Percentiles rank a stretch among this genome's conserved stretches.
Evolutionary conservation across 2,329 filamentous ascomycete species (phyloP).

Genomic region (Pestalotiopsis sp.): DNA sequence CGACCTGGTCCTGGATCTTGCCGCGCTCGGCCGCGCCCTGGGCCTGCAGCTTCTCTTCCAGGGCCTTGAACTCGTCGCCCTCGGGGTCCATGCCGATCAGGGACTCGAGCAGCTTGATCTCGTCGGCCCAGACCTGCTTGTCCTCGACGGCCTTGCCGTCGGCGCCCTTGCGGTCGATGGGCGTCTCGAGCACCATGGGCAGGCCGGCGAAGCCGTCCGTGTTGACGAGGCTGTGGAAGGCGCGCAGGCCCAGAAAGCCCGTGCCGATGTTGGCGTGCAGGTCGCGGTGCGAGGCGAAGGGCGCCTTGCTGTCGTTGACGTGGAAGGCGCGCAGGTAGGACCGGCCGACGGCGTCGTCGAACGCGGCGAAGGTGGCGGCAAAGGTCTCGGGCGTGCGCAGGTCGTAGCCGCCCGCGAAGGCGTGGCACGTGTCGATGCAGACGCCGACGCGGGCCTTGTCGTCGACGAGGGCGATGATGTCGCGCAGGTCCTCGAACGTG

Average conservation of each 20-base stretch:
- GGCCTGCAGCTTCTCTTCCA: constrained; percentile 66
- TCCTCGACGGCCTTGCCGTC: constrained; percentile 73
- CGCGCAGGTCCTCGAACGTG: constrained; percentile 80
- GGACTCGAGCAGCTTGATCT: constrained; percentile 92
- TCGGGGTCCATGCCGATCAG: constrained; percentile 82
- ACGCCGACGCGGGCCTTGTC: constrained; percentile 86
- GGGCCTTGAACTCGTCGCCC: constrained; percentile 66
- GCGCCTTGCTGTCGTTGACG: constrained; percentile 94
- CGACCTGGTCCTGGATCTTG: constrained; percentile 76
- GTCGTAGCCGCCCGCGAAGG: constrained; percentile 93
- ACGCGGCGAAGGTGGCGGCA: constrained; percentile 69
- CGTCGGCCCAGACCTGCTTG: constrained; percentile 81
- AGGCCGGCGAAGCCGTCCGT: constrained; percentile 71
- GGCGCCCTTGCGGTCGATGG: constrained; percentile 70
- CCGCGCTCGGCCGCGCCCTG: constrained; percentile 70
- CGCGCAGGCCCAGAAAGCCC: constrained; percentile 84
- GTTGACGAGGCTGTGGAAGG: constrained; percentile 92
- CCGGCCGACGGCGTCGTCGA: constrained; percentile 75
- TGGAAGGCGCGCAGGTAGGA: constrained; percentile 84
- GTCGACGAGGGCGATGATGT: constrained; percentile 77
- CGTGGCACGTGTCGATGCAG: constrained; percentile 95
- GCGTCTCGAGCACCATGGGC: constrained; percentile 96
- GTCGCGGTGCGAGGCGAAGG: constrained; percentile 78
- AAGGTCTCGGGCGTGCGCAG: constrained; percentile 75
- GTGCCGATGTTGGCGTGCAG: constrained; percentile 96